Percentiles rank a stretch among this genome's conserved stretches.
These are phyloP conservation scores for Areca catechu DNA, from an alignment of 176 grass and related monocot species.

Conservation along the genomic window DNA sequence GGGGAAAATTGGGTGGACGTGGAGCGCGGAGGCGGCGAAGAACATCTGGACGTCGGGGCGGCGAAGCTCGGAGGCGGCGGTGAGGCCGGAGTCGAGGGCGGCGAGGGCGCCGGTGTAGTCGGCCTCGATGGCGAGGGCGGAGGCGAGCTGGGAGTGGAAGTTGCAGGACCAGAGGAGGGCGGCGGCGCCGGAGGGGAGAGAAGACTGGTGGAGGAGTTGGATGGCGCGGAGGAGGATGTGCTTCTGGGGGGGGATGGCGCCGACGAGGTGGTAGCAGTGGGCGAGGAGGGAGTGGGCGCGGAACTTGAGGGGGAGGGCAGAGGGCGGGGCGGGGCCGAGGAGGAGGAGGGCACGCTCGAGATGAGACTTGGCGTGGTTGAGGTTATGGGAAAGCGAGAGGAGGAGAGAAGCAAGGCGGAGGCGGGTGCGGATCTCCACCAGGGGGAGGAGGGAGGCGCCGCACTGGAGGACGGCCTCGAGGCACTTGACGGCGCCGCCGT, in stretches of 20 bases:
- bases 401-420: constrained; percentile 63
- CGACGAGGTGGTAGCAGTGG: constrained; percentile 49
- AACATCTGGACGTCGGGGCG: constrained; percentile 83
- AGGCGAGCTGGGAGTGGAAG: constrained; percentile 86
- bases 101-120: constrained; percentile 56
- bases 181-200: background rate
- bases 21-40: constrained; percentile 68
- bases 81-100: constrained; percentile 30
- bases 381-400: constrained; percentile 39
- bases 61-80: constrained; percentile 49
- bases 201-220: constrained; percentile 36
- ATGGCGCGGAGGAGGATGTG: constrained; percentile 54
- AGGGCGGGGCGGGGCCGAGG: constrained; percentile 50
- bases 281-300: constrained; percentile 71
- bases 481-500: constrained; percentile 35
- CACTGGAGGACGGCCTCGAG: constrained; percentile 49
- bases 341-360: constrained; percentile 78
- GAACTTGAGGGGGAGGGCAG: constrained; percentile 64
- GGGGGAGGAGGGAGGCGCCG: constrained; percentile 54
- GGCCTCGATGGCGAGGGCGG: constrained; percentile 54
- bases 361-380: constrained; percentile 62
- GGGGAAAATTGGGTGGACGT: constrained; percentile 26
- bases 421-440: constrained; percentile 64
- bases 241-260: constrained; percentile 53
- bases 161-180: constrained; percentile 71